Percentiles rank a stretch among this genome's conserved stretches.
Evolutionary conservation across 2,329 filamentous ascomycete species (phyloP).

Genomic region (Ophiostoma ulmi): DNA sequence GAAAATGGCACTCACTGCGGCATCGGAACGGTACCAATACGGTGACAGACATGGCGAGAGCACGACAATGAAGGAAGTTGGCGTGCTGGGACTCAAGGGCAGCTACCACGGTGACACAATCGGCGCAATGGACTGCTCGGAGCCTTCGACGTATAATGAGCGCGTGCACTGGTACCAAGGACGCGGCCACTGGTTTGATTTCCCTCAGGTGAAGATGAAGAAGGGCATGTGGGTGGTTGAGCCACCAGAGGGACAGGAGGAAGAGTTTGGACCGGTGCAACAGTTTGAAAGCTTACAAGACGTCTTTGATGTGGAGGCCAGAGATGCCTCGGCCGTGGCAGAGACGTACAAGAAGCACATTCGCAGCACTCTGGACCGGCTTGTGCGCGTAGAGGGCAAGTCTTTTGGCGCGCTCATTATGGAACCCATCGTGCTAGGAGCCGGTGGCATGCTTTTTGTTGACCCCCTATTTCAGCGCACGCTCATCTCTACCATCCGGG

Average conservation of each 20-base stretch:
- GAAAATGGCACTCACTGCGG: conserved; percentile 75
- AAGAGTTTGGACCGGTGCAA: conserved; percentile 5
- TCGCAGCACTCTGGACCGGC: conserved; percentile 43
- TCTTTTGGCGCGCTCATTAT: conserved; percentile 74
- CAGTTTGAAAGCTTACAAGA: not conserved
- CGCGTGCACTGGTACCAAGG: conserved; percentile 84
- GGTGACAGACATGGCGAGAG: conserved; percentile 38
- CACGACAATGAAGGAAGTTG: conserved; percentile 38
- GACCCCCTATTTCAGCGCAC: conserved; percentile 76
- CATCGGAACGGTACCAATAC: conserved; percentile 63
- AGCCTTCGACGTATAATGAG: conserved; percentile 71
- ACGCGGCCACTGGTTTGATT: conserved; percentile 75
- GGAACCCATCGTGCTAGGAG: conserved; percentile 74
- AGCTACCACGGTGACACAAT: conserved; percentile 87
- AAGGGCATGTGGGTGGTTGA: conserved; percentile 61
- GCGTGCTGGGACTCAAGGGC: conserved; percentile 69
- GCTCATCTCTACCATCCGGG: conserved; percentile 62
- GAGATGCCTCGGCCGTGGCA: conserved; percentile 38
- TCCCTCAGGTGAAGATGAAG: conserved; percentile 63
- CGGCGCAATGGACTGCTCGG: conserved; percentile 78
- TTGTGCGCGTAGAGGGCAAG: conserved; percentile 50
- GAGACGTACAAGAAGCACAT: conserved; percentile 59
- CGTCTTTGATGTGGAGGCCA: conserved; percentile 14
- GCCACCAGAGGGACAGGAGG: conserved; percentile 35
- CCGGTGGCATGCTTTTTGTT: conserved; percentile 78